These are phyloP conservation scores for Lepidopterella palustris DNA, from an alignment of 495 filamentous ascomycete species.

Conservation along the genomic window DNA sequence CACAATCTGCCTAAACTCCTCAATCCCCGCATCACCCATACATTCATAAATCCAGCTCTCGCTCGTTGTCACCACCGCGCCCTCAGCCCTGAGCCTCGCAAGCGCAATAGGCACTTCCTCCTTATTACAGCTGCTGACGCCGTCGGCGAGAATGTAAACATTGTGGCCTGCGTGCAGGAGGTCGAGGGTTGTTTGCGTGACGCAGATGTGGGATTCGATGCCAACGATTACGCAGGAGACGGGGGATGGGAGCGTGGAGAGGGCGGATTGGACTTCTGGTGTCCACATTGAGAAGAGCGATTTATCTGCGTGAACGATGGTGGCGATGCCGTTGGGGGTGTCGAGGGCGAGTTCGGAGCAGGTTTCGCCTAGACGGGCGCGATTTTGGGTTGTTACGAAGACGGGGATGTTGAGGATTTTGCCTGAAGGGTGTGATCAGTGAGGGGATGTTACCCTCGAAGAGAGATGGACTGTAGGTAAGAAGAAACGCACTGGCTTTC, in stretches of 20 bases:
- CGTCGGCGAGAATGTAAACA: conserved; percentile 89
- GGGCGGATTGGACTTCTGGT: conserved; percentile 32
- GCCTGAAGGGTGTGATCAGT: conserved; percentile 26
- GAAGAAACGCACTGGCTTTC: conserved; percentile 39
- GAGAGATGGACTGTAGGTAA: not conserved
- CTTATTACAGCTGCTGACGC: conserved; percentile 74
- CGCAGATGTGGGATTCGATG: conserved; percentile 91
- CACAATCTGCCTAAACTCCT: conserved; percentile 67
- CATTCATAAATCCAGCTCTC: conserved; percentile 91
- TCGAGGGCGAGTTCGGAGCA: conserved; percentile 59
- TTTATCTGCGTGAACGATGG: conserved; percentile 65
- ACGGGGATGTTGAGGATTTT: conserved; percentile 66
- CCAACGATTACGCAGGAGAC: conserved; percentile 62
- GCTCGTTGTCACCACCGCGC: conserved; percentile 76
- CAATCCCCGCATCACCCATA: conserved; percentile 75
- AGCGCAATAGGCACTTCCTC: conserved; percentile 79
- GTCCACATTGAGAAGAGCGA: conserved; percentile 80
- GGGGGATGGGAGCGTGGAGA: conserved; percentile 16
- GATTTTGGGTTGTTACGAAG: conserved; percentile 78
- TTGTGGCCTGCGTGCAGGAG: conserved; percentile 63
- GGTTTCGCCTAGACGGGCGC: conserved; percentile 65
- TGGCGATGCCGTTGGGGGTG: conserved; percentile 34
- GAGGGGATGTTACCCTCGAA: not conserved
- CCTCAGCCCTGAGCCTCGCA: conserved; percentile 63
- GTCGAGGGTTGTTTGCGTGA: conserved; percentile 87